phyloP scores from a whole-genome alignment of 2,329 filamentous ascomycete genomes.

The Endoconidiophora laricicola region DNA sequence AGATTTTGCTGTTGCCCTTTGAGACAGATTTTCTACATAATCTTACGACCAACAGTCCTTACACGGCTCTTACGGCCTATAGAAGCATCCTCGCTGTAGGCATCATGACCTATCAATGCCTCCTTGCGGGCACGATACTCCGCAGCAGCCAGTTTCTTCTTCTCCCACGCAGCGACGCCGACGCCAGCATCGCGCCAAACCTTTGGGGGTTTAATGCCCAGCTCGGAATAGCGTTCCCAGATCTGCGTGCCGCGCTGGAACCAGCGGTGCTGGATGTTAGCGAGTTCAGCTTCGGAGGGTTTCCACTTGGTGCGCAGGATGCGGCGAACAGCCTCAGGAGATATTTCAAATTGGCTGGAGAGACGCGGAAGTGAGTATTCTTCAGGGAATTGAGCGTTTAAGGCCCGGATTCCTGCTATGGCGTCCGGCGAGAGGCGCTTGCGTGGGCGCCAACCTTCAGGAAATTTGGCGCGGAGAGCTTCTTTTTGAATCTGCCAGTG shows the following conservation, averaged over 20 bases:
- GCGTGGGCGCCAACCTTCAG: conserved; percentile 61
- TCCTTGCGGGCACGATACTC: too few relatives aligned
- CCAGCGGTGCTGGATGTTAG: conserved; percentile 43
- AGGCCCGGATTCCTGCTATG: conserved; percentile 69
- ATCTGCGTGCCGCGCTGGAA: conserved; percentile 41
- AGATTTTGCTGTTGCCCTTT: not conserved
- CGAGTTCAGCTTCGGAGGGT: conserved; percentile 39
- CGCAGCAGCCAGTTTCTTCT: not conserved
- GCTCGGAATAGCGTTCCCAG: conserved; percentile 41
- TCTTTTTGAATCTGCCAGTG: conserved; percentile 64
- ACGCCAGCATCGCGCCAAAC: conserved; percentile 42
- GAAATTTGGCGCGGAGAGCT: conserved; percentile 62
- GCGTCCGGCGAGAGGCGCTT: conserved; percentile 87
- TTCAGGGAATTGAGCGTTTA: conserved; percentile 62
- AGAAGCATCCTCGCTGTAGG: not conserved
- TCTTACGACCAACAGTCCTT: not conserved
- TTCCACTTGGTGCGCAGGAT: conserved; percentile 70
- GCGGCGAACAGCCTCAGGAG: conserved; percentile 68
- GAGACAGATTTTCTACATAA: conserved; percentile 7
- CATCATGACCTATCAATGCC: not conserved
- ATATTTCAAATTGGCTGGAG: conserved; percentile 67
- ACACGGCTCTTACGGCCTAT: not conserved
- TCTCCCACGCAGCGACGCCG: conserved; percentile 10
- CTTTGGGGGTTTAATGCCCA: conserved; percentile 44
- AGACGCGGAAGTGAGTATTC: conserved; percentile 60